Percentiles rank a stretch among this genome's conserved stretches.
Conservation (phyloP, 805 yeast genomes). For the Ogataea trehalophila region DNA sequence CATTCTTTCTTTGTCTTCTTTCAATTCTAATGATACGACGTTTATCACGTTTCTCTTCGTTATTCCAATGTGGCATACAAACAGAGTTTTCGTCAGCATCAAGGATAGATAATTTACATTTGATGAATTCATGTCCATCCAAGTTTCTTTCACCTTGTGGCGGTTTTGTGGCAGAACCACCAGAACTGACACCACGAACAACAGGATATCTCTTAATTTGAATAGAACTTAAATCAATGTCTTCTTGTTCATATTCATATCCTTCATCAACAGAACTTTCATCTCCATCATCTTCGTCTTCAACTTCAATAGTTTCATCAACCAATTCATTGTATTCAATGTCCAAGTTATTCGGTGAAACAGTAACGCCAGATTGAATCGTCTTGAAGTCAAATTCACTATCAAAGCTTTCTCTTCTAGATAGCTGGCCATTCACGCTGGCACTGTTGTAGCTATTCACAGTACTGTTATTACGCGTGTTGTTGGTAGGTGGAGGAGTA, state of each 20-base stretch:
- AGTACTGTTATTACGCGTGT: neutral
- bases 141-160: constrained; percentile 35
- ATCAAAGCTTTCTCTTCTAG: constrained; percentile 20
- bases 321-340: constrained; percentile 1
- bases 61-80: constrained; percentile 49
- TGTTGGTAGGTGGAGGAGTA: constrained; percentile 22
- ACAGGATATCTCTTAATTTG: constrained; percentile 34
- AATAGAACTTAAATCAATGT: constrained; percentile 10
- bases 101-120: constrained; percentile 43
- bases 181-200: constrained; percentile 53
- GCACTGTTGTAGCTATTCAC: neutral
- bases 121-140: constrained; percentile 31
- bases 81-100: constrained; percentile 44
- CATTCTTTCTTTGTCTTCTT: constrained; percentile 44
- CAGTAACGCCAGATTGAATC: constrained; percentile 1
- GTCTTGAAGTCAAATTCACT: constrained; percentile 18
- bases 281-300: constrained; percentile 4
- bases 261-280: neutral
- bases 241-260: constrained; percentile 1
- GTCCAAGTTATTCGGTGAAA: neutral
- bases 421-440: constrained; percentile 6
- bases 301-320: constrained; percentile 2
- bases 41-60: constrained; percentile 41
- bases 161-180: constrained; percentile 53
- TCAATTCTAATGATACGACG: constrained; percentile 57